Base-by-base conservation (phyloP, 257 asterid species). In the Solanum sejunctum region DNA sequence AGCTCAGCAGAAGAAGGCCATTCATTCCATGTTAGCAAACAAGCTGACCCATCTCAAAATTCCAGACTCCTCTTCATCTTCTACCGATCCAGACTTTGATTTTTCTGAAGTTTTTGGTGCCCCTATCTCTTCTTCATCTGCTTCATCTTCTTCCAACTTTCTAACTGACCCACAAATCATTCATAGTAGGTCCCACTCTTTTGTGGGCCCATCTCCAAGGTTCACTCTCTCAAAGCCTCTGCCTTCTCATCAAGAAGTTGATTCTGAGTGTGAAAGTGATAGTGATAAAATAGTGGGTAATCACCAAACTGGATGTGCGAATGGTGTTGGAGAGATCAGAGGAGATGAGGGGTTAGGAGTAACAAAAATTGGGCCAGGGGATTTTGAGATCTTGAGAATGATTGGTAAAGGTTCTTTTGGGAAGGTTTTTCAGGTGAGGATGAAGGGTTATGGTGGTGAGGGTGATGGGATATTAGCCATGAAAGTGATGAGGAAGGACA, bases 361-460 rank as follows among this genome's bases (percentile, higher is more conserved):
- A 32, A 28, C 55, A 84, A 84, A 89, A 81, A 87, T 93, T 84
- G 99, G 99, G 12, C 95, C 97, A 0, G 92, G 90, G 86, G 95
- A 95, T 85, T 95, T 95, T 86, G 97, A 94, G 89, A 95, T 94
- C 2, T 88, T 93, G 95, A 93, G 99, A 91, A 90, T 95, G 77
- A 88, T 95, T 70, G 99, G 99, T 4, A 94, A 93, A 86, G 99
- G 99, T 49, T 95, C 98, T 61, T 95, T 95, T 88, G 99, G 98
- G 89, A 95, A 95, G 92, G 99, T 95, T 73, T 95, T 94, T 90
- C 98, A 93, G 91, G 99, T 95, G 87, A 91, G 93, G 90, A 89
- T 88, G 93, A 89, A 89, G 90, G 90, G 90, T 12, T 26, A 26
- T 36, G 77, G 47, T 75, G 85, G 83, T 69, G 78, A 69, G 54